These are phyloP conservation scores for Stygiomarasmius scandens DNA, from an alignment of 1,284 basidiomycete genomes.

Conservation along the genomic window DNA sequence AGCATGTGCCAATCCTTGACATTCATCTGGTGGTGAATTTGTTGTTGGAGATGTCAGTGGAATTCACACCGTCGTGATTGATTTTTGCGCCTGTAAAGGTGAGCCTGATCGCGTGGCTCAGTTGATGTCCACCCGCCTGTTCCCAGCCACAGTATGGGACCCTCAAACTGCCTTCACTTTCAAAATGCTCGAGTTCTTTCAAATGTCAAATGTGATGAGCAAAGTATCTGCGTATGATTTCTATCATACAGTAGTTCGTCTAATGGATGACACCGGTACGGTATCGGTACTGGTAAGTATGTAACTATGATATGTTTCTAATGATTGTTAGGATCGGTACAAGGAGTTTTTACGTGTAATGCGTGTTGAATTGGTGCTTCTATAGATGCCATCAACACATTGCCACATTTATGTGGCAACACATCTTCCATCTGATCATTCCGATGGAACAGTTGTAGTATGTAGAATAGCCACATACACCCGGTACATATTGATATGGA, in stretches of 20 bases:
- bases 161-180: slow-evolving; percentile 28
- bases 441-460: too few relatives aligned
- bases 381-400: too few relatives aligned
- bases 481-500: too few relatives aligned
- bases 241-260: slow-evolving; percentile 21
- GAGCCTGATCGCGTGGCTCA: slow-evolving; percentile 14
- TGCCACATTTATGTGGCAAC: too few relatives aligned
- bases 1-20: slow-evolving; percentile 1
- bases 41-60: slow-evolving; percentile 18
- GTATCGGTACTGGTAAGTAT: slow-evolving; percentile 13
- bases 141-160: too few relatives aligned
- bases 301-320: not conserved
- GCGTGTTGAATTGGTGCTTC: too few relatives aligned
- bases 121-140: too few relatives aligned
- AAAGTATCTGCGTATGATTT: slow-evolving; percentile 29
- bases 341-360: slow-evolving; percentile 13
- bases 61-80: slow-evolving; percentile 22
- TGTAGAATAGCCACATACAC: too few relatives aligned
- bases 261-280: slow-evolving; percentile 28
- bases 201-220: slow-evolving; percentile 25
- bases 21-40: slow-evolving; percentile 12
- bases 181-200: slow-evolving; percentile 22
- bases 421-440: too few relatives aligned
- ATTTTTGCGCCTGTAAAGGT: slow-evolving; percentile 25
- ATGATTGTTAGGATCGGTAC: slow-evolving; percentile 17